phyloP scores from a whole-genome alignment of 331 rosid species.

The Ulmus americana region DNA sequence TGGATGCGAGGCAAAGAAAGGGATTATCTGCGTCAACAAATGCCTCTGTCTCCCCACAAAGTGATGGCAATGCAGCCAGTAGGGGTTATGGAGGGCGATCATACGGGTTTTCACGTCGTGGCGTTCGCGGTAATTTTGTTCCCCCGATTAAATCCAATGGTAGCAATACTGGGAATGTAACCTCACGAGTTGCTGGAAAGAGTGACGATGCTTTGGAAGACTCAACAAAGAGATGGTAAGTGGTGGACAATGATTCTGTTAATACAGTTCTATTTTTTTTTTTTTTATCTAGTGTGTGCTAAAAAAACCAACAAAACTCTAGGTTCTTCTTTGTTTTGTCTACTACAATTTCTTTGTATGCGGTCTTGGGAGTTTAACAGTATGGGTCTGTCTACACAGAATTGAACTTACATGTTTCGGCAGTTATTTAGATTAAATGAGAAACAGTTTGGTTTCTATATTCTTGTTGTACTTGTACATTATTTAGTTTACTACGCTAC shows the following conservation, averaged over 20 bases:
- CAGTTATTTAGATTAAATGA: not conserved
- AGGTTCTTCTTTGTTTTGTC: not conserved
- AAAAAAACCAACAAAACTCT: not conserved
- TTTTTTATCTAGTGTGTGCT: not conserved
- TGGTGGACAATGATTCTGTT: constrained; percentile 21
- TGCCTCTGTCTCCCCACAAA: constrained; percentile 66
- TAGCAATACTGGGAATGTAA: constrained; percentile 45
- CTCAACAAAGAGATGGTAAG: constrained; percentile 84
- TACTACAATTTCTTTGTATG: not conserved
- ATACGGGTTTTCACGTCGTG: constrained; percentile 71
- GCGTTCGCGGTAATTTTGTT: constrained; percentile 72
- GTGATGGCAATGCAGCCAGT: constrained; percentile 41
- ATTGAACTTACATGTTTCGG: not conserved
- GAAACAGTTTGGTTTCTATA: not conserved
- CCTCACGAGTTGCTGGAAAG: constrained; percentile 59
- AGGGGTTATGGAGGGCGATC: constrained; percentile 65
- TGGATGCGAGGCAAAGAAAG: constrained; percentile 63
- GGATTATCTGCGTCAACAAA: constrained; percentile 63
- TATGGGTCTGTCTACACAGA: not conserved
- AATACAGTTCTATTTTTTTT: constrained; percentile 12
- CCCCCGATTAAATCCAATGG: constrained; percentile 83
- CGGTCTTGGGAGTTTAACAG: not conserved
- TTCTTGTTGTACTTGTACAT: not conserved
- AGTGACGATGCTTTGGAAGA: constrained; percentile 66
- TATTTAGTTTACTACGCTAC: not conserved